phyloP scores from a whole-genome alignment of 1,284 basidiomycete genomes.

The Boletus mariae region DNA sequence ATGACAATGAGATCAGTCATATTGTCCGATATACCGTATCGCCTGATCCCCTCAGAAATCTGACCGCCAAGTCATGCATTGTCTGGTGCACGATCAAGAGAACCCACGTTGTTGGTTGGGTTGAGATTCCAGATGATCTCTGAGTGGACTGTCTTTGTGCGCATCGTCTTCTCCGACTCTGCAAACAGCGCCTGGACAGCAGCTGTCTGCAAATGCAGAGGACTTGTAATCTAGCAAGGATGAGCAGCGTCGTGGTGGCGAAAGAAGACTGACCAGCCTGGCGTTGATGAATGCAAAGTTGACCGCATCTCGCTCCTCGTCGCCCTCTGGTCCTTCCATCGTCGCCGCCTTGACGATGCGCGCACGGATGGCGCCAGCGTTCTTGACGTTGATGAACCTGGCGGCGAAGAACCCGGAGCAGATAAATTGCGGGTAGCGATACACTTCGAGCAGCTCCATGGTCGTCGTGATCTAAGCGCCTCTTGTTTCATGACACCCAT shows the following conservation, averaged over 20 bases:
- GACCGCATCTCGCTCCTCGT: slow-evolving; percentile 65
- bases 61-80: slow-evolving; percentile 29
- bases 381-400: slow-evolving; percentile 65
- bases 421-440: slow-evolving; percentile 51
- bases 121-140: slow-evolving; percentile 83
- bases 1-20: slow-evolving; percentile 74
- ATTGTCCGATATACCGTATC: slow-evolving; percentile 75
- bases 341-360: slow-evolving; percentile 70
- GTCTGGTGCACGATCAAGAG: not conserved
- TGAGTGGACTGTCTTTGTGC: slow-evolving; percentile 80
- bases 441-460: slow-evolving; percentile 48
- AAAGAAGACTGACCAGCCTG: slow-evolving; percentile 40
- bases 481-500: slow-evolving; percentile 14
- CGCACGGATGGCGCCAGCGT: slow-evolving; percentile 56
- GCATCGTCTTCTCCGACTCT: slow-evolving; percentile 51
- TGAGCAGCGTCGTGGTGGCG: not conserved
- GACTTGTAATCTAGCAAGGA: slow-evolving; percentile 61
- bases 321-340: slow-evolving; percentile 56
- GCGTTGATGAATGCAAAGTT: slow-evolving; percentile 91
- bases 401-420: slow-evolving; percentile 55
- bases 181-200: slow-evolving; percentile 77
- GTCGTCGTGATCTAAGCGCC: slow-evolving; percentile 9
- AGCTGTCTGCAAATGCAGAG: slow-evolving; percentile 75
- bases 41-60: slow-evolving; percentile 84
- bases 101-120: slow-evolving; percentile 75